These are phyloP conservation scores for Phytophthora pini DNA, from an alignment of 352 stramenopile species.

Conservation along the genomic window DNA sequence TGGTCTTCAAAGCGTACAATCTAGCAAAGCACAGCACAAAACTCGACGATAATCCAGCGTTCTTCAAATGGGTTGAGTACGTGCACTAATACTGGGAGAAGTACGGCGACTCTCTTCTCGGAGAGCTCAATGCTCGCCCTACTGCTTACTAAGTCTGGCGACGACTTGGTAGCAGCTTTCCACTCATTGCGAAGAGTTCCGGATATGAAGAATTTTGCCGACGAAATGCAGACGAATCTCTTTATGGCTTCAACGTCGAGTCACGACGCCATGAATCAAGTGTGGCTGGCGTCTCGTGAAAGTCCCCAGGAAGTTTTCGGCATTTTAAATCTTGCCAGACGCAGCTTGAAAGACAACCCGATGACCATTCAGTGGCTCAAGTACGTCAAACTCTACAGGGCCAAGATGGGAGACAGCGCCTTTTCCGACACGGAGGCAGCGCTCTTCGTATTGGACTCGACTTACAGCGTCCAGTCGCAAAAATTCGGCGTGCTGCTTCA, in stretches of 20 bases:
- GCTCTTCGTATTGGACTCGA: not conserved
- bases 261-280: not conserved
- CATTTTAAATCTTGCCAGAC: not conserved
- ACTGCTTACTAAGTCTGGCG: not conserved
- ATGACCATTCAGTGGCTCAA: not conserved
- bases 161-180: conserved; percentile 2
- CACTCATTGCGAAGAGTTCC: not conserved
- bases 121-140: too few species aligned
- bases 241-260: not conserved
- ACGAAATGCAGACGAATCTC: conserved; percentile 2
- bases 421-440: not conserved
- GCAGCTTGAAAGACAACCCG: not conserved
- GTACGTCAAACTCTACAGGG: not conserved
- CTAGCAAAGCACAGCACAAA: not conserved
- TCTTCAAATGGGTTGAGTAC: not conserved
- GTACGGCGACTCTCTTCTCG: not conserved
- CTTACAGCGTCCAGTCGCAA: not conserved
- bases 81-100: not conserved
- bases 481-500: not conserved
- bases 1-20: not conserved
- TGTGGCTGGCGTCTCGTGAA: not conserved
- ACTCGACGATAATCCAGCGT: not conserved
- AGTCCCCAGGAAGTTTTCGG: not conserved
- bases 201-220: not conserved
- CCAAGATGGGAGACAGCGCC: not conserved